Conservation (phyloP, 352 stramenopile genomes). For the Globisporangium megalacanthum region DNA sequence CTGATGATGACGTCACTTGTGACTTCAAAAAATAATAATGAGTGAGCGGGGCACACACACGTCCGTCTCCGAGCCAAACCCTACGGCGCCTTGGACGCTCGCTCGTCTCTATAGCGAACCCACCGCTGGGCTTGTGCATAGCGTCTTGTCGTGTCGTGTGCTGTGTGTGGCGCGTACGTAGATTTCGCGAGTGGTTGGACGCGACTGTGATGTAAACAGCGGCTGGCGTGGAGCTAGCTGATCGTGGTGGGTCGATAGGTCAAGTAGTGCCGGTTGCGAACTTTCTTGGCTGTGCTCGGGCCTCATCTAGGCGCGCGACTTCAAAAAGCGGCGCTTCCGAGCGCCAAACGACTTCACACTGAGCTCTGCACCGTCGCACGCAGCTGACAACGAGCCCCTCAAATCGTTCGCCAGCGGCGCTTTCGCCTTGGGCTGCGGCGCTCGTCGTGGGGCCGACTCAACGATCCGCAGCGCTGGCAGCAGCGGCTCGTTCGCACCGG, state of each 20-base stretch:
- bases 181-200: conserved; percentile 1
- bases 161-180: background rate
- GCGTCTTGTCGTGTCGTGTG: background rate
- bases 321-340: conserved; percentile 43
- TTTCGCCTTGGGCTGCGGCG: background rate
- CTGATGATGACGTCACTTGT: too few species aligned
- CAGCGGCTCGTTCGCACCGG: conserved; percentile 10
- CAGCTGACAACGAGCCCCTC: background rate
- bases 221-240: conserved; percentile 3
- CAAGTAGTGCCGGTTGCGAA: conserved; percentile 1
- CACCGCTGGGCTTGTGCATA: background rate
- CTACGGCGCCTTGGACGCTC: too few species aligned
- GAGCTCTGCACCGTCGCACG: conserved; percentile 10
- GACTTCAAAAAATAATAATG: too few species aligned
- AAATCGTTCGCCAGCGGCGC: background rate
- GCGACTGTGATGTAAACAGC: background rate
- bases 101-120: background rate
- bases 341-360: conserved; percentile 57
- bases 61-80: too few species aligned
- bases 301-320: conserved; percentile 15
- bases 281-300: background rate
- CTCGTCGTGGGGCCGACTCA: background rate
- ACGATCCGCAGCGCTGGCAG: conserved; percentile 1
- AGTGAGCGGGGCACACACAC: too few species aligned
- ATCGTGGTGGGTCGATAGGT: background rate